These are phyloP conservation scores for Eucalyptus globulus DNA, from an alignment of 345 rosid species.

Conservation along the genomic window DNA sequence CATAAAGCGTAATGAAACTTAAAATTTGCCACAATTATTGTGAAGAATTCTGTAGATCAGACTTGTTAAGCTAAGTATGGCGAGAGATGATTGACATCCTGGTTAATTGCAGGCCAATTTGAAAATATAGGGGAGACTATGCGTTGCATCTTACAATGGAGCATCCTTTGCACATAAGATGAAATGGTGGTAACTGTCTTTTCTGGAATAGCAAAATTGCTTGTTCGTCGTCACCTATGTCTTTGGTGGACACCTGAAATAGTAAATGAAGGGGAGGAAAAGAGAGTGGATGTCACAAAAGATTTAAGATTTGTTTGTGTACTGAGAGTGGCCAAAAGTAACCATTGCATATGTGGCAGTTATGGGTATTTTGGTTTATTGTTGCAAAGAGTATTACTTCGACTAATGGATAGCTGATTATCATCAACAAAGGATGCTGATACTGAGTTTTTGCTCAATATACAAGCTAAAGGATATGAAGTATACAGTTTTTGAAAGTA, in stretches of 20 bases:
- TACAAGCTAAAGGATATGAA: neutral
- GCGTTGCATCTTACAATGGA: too few relatives aligned
- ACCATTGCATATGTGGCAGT: neutral
- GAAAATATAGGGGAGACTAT: too few relatives aligned
- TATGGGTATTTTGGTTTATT: neutral
- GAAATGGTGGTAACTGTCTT: too few relatives aligned
- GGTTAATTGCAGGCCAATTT: too few relatives aligned
- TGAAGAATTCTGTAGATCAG: too few relatives aligned
- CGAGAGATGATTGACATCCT: too few relatives aligned
- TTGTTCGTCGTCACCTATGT: neutral
- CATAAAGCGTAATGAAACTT: too few relatives aligned
- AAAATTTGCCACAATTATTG: too few relatives aligned
- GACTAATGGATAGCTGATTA: neutral
- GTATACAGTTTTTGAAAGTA: neutral
- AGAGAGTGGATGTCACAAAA: neutral
- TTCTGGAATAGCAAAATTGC: too few relatives aligned
- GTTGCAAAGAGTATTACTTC: neutral
- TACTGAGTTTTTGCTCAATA: neutral
- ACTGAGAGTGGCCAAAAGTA: neutral
- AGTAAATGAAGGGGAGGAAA: neutral
- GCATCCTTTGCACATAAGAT: too few relatives aligned
- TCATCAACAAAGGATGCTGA: neutral
- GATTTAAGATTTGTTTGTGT: neutral
- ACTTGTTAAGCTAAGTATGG: too few relatives aligned
- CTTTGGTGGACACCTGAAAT: neutral